phyloP scores from a whole-genome alignment of 176 grass and related monocot genomes.

The Avena atlantica region DNA sequence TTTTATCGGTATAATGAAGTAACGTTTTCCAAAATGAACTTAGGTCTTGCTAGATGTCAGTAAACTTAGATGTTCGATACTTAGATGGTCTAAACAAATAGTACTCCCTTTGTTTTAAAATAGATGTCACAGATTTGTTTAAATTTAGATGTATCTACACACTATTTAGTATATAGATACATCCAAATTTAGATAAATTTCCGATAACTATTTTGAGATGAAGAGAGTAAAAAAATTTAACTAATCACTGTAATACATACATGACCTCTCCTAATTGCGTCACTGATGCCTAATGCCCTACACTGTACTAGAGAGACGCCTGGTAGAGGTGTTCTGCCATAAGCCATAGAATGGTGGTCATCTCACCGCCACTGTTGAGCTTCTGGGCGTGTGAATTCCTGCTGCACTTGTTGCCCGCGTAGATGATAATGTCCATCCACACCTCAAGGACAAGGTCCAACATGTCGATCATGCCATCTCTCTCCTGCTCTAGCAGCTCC shows the following conservation, averaged over 20 bases:
- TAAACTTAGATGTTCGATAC: too few relatives aligned
- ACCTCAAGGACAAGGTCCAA: background rate
- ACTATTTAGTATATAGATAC: too few relatives aligned
- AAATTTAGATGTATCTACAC: too few relatives aligned
- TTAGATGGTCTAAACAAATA: too few relatives aligned
- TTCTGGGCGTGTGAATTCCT: constrained; percentile 24
- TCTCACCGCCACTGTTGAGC: constrained; percentile 20
- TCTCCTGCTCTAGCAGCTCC: constrained; percentile 1
- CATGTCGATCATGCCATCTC: background rate
- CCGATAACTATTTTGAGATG: too few relatives aligned
- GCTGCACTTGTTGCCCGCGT: background rate
- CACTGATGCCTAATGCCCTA: background rate
- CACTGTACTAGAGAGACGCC: background rate
- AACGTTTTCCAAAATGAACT: too few relatives aligned
- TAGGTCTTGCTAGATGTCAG: too few relatives aligned
- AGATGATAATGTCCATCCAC: constrained; percentile 29
- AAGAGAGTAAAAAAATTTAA: background rate
- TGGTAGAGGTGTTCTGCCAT: constrained; percentile 25
- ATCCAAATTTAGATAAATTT: too few relatives aligned
- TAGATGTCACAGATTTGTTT: too few relatives aligned
- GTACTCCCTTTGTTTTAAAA: background rate
- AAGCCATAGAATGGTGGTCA: background rate
- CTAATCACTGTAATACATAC: background rate
- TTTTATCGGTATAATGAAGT: too few relatives aligned
- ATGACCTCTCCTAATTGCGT: background rate